phyloP scores from a whole-genome alignment of 2,329 filamentous ascomycete genomes.

The Penicillium sp. region DNA sequence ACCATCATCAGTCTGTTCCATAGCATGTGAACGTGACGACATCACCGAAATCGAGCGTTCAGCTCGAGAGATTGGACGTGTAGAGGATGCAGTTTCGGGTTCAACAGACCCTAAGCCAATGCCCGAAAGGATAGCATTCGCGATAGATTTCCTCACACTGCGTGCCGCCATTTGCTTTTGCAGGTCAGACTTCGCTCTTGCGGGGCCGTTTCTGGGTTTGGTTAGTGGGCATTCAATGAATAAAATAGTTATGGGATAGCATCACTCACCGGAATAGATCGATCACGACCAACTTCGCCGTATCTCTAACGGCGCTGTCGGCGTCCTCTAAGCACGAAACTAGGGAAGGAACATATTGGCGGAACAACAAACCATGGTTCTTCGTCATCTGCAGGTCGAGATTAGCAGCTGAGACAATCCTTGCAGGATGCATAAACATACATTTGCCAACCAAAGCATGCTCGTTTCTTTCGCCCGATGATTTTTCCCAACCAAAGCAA shows the following conservation, averaged over 20 bases:
- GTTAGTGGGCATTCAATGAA: constrained; percentile 5
- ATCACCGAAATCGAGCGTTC: constrained; percentile 34
- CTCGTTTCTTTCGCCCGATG: constrained; percentile 78
- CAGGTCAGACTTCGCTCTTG: constrained; percentile 80
- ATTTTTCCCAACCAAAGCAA: constrained; percentile 76
- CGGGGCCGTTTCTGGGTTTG: constrained; percentile 64
- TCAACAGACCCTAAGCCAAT: constrained; percentile 54
- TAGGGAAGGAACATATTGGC: constrained; percentile 74
- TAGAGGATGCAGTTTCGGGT: constrained; percentile 22
- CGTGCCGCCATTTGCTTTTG: constrained; percentile 81
- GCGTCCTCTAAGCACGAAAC: constrained; percentile 89
- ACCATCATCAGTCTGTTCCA: constrained; percentile 23
- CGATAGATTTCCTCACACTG: constrained; percentile 83
- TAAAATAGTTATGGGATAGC: constrained; percentile 19
- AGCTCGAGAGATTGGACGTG: constrained; percentile 27
- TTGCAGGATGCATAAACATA: constrained; percentile 37
- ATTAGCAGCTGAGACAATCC: constrained; percentile 9
- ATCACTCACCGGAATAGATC: constrained; percentile 72
- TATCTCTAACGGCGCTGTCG: constrained; percentile 80
- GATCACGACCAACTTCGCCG: constrained; percentile 77
- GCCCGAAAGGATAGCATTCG: constrained; percentile 73
- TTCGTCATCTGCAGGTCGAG: constrained; percentile 65
- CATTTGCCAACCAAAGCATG: constrained; percentile 80
- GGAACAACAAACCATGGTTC: constrained; percentile 75
- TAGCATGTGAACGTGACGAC: constrained; percentile 27